A percentile compares a stretch with the other conserved stretches of the same genome.
These are phyloP conservation scores for Ogataea siamensis DNA, from an alignment of 805 yeast species.

Conservation along the genomic window DNA sequence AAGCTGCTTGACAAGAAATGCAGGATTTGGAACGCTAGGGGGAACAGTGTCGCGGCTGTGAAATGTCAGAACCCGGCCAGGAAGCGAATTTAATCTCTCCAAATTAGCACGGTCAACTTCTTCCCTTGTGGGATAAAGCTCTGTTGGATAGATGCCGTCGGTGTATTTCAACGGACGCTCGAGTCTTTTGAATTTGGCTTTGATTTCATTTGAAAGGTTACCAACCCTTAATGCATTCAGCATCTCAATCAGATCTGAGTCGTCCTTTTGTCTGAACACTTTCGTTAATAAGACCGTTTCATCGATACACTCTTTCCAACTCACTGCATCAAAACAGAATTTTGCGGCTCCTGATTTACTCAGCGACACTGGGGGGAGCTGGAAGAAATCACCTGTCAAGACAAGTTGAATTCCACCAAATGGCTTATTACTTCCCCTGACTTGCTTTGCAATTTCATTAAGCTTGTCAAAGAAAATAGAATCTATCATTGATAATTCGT, in stretches of 20 bases:
- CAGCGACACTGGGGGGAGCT: constrained; percentile 82
- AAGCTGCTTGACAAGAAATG: constrained; percentile 20
- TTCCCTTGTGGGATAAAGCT: constrained; percentile 77
- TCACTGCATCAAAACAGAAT: constrained; percentile 72
- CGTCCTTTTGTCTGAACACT: constrained; percentile 89
- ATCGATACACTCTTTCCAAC: constrained; percentile 65
- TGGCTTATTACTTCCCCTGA: constrained; percentile 52
- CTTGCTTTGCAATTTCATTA: constrained; percentile 59
- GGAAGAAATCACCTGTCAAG: constrained; percentile 94
- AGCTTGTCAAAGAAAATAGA: constrained; percentile 74
- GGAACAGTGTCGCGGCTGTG: constrained; percentile 42
- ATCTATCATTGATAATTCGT: constrained; percentile 94
- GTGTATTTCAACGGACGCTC: constrained; percentile 55
- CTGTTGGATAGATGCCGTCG: constrained; percentile 87
- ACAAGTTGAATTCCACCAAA: constrained; percentile 94
- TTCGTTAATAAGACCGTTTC: constrained; percentile 68
- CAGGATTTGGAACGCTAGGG: constrained; percentile 8
- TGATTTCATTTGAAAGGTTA: constrained; percentile 48
- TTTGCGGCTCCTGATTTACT: constrained; percentile 35
- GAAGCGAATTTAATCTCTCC: constrained; percentile 46
- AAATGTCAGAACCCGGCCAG: constrained; percentile 46
- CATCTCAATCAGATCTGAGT: constrained; percentile 69
- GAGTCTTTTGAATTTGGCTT: constrained; percentile 48
- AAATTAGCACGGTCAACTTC: constrained; percentile 82
- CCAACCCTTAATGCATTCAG: constrained; percentile 82